Conservation (phyloP, 768 basidiomycete genomes). For the Pisolithus microcarpus region DNA sequence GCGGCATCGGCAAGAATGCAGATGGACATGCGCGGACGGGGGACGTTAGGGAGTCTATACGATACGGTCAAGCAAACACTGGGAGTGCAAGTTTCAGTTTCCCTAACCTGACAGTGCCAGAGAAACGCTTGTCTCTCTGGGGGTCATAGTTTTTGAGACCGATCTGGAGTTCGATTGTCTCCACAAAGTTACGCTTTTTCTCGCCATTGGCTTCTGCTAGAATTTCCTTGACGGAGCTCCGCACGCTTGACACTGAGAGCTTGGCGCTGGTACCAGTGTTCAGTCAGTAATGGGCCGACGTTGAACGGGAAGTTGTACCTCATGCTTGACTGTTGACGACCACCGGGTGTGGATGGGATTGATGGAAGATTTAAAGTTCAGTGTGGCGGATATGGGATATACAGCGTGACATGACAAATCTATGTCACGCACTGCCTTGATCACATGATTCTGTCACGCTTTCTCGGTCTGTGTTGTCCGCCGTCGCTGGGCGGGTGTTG, state of each 20-base stretch:
- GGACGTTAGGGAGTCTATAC: slow-evolving; percentile 85
- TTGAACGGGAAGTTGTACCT: slow-evolving; percentile 15
- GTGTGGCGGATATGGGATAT: slow-evolving; percentile 25
- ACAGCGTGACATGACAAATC: slow-evolving; percentile 28
- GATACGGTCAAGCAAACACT: neutral
- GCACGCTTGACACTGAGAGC: slow-evolving; percentile 99
- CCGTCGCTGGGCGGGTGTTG: neutral
- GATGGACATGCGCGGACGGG: slow-evolving; percentile 97
- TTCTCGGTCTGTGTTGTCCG: neutral
- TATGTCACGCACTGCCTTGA: slow-evolving; percentile 4
- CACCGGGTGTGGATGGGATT: slow-evolving; percentile 5
- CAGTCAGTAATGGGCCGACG: neutral
- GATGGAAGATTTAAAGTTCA: slow-evolving; percentile 23
- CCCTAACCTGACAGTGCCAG: slow-evolving; percentile 88
- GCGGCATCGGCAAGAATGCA: slow-evolving; percentile 99
- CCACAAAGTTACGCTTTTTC: slow-evolving; percentile 89
- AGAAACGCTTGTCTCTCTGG: slow-evolving; percentile 99
- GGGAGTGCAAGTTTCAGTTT: neutral
- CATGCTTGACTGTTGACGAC: slow-evolving; percentile 26
- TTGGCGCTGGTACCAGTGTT: slow-evolving; percentile 45
- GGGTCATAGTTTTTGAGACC: slow-evolving; percentile 99
- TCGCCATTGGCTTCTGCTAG: slow-evolving; percentile 78
- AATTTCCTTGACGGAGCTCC: slow-evolving; percentile 91
- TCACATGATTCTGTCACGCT: slow-evolving; percentile 21
- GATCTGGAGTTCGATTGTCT: slow-evolving; percentile 94